Evolutionary conservation across 2,329 filamentous ascomycete genomes (phyloP).

Genomic region (Alternaria panax): DNA sequence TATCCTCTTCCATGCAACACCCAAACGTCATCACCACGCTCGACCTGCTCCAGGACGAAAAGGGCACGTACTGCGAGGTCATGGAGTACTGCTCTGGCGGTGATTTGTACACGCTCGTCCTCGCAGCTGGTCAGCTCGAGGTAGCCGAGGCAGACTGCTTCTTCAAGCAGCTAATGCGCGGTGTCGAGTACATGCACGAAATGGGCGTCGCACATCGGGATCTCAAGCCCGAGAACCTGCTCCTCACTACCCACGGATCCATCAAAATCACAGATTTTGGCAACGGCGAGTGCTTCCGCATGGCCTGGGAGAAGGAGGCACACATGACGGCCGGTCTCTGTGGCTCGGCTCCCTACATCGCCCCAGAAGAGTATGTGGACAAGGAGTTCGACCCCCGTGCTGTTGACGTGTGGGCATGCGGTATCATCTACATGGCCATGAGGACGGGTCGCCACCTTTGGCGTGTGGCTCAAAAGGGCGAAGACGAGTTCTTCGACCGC

Average conservation of each 20-base stretch:
- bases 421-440: constrained; percentile 99
- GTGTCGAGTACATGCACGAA: constrained; percentile 98
- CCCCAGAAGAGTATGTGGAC: constrained; percentile 93
- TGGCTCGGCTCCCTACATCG: constrained; percentile 95
- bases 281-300: constrained; percentile 98
- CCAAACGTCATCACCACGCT: constrained; percentile 98
- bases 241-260: constrained; percentile 88
- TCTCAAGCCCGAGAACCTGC: constrained; percentile 93
- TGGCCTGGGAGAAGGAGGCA: constrained; percentile 98
- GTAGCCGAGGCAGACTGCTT: constrained; percentile 95
- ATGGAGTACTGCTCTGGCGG: constrained; percentile 99
- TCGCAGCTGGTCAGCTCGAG: constrained; percentile 89
- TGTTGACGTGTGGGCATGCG: constrained; percentile 98
- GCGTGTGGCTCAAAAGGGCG: constrained; percentile 95
- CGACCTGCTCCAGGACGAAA: constrained; percentile 92
- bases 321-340: constrained; percentile 98
- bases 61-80: constrained; percentile 97
- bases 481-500: constrained; percentile 95
- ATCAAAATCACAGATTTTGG: constrained; percentile 99
- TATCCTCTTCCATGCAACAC: constrained; percentile 94
- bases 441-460: constrained; percentile 93
- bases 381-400: constrained; percentile 96
- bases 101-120: constrained; percentile 91
- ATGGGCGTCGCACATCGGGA: constrained; percentile 99
- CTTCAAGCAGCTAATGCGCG: constrained; percentile 99